A percentile compares a stretch with the other conserved stretches of the same genome.
These are phyloP conservation scores for Botrytis fabae DNA, from an alignment of 2,329 filamentous ascomycete species.

Conservation along the genomic window DNA sequence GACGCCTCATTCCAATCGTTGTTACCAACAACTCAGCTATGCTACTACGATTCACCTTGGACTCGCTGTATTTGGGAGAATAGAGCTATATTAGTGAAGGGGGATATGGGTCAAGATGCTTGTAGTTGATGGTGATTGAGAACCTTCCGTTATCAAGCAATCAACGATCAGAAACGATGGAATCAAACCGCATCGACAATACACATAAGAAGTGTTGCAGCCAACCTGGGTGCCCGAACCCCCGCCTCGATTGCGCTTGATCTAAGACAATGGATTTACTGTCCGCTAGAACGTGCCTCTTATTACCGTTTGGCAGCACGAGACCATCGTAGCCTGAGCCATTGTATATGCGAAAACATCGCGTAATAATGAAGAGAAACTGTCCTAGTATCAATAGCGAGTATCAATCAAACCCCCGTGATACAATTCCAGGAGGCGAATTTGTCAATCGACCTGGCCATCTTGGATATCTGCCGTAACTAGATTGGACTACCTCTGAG, in stretches of 20 bases:
- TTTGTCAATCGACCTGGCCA: neutral
- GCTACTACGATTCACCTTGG: neutral
- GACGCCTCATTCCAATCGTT: slow-evolving; percentile 3
- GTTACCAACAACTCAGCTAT: neutral
- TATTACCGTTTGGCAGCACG: neutral
- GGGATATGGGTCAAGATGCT: neutral
- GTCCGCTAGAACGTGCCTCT: neutral
- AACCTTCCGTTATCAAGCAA: neutral
- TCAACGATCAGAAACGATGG: neutral
- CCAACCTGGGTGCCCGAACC: neutral
- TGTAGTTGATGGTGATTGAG: neutral
- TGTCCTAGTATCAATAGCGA: neutral
- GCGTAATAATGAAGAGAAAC: neutral
- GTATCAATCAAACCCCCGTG: neutral
- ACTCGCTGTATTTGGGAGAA: neutral
- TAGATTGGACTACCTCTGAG: neutral
- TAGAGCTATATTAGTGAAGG: neutral
- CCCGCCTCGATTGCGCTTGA: neutral
- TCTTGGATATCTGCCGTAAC: neutral
- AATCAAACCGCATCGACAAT: neutral
- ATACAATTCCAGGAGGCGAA: neutral
- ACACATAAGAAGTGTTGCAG: neutral
- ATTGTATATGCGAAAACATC: neutral
- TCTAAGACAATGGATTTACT: neutral
- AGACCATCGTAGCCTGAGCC: neutral